Evolutionary conservation across 108 stramenopile genomes (phyloP).

Genomic region (Fragilaria radians): DNA sequence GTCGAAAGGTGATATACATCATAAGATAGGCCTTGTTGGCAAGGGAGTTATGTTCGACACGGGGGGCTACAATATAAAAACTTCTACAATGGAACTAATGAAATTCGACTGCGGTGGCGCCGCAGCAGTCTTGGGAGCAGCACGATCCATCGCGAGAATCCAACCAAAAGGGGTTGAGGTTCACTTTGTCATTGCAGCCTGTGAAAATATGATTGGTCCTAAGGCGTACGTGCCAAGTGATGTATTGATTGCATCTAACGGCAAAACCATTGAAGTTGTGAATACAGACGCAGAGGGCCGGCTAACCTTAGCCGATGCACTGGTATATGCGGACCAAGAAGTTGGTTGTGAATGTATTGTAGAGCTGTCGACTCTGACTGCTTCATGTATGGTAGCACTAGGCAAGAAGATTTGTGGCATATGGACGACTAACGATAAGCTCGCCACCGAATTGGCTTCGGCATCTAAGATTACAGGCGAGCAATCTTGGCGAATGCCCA

Average conservation of each 20-base stretch:
- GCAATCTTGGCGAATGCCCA: slow-evolving; percentile 33
- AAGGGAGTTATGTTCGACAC: slow-evolving; percentile 35
- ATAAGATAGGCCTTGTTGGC: not conserved
- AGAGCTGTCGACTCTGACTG: slow-evolving; percentile 44
- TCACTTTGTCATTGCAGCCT: slow-evolving; percentile 43
- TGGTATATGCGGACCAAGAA: slow-evolving; percentile 56
- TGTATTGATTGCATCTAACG: slow-evolving; percentile 64
- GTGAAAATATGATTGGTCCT: slow-evolving; percentile 61
- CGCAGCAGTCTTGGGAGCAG: slow-evolving; percentile 63
- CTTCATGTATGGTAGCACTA: slow-evolving; percentile 33
- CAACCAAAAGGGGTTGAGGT: slow-evolving; percentile 21
- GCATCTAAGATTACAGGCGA: slow-evolving; percentile 34
- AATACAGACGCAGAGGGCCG: slow-evolving; percentile 77
- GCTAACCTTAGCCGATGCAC: slow-evolving; percentile 63
- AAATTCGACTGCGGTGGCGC: slow-evolving; percentile 84
- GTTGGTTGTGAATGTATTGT: slow-evolving; percentile 44
- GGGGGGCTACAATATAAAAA: slow-evolving; percentile 77
- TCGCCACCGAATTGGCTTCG: slow-evolving; percentile 30
- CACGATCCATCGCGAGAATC: slow-evolving; percentile 15
- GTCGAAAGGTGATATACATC: slow-evolving; percentile 14
- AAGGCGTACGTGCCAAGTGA: slow-evolving; percentile 57
- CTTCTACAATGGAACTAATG: slow-evolving; percentile 76
- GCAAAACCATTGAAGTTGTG: slow-evolving; percentile 60
- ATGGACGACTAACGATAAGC: slow-evolving; percentile 32
- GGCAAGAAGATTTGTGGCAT: slow-evolving; percentile 28